Base-by-base conservation (phyloP, 2,329 filamentous ascomycete genomes). In the Epichloe uncinata region DNA sequence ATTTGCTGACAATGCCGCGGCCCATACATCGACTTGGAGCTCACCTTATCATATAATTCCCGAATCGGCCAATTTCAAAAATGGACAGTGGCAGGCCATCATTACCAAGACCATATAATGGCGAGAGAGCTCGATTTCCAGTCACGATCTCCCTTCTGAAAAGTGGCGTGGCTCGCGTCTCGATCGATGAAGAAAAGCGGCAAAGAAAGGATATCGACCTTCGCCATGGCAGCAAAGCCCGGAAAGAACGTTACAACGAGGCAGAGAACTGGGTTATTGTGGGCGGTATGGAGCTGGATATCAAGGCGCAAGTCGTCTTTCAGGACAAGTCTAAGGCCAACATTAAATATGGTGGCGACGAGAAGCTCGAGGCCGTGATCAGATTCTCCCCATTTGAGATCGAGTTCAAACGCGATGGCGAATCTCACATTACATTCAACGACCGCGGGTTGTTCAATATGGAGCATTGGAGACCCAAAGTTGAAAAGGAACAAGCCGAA, bases 161-260 rank as follows among this genome's bases (percentile, higher is more conserved):
- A 61, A 94, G 88, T 33, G 93, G 93, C 52, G 85, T 85, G 51
- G 88, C 88, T 22, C 84, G 93, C 53, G 82, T 98, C 45, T 86
- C 84, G 0, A 73, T 98, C 52, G 93, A 98, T 64, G 93, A 98
- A 67, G 87, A 96, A 70, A 88, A 81, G 69, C 79, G 93, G 52
- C 79, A 85, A 66, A 91, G 91, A 62, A 87, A 89, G 50, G 84
- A 95, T 4, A 94, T 98, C 54, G 82, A 88, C 56, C 73, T 98
- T 51, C 78, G 93, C 52, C 85, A 96, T 65, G 79, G 82, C 58
- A 96, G 93, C 67, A 81, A 80, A 58, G 84, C 79, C 5, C 79
- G 88, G 58, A 97, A 97, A 68, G 87, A 97, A 64, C 79, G 93
- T 55, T 98, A 97, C 66, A 94, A 96, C 59, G 93, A 96, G 67